Conservation (phyloP, 768 basidiomycete genomes). For the Pulveroboletus frians region DNA sequence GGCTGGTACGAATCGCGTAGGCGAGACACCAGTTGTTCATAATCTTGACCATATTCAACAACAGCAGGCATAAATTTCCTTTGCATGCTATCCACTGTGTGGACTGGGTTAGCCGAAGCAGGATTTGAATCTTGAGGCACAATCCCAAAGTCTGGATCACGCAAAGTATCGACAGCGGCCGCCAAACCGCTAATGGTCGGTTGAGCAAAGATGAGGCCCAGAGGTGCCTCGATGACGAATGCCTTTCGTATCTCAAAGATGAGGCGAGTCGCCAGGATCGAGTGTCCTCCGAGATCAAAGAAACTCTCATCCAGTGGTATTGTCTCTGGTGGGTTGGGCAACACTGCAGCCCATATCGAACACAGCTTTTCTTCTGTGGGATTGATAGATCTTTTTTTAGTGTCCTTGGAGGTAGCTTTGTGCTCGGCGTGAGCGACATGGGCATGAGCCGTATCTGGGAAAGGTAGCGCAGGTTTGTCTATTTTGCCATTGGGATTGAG, state of each 20-base stretch:
- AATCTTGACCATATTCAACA: constrained; percentile 79
- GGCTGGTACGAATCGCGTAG: constrained; percentile 60
- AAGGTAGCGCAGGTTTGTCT: constrained; percentile 96
- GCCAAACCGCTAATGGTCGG: constrained; percentile 82
- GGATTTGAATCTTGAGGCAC: constrained; percentile 30
- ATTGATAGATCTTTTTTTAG: constrained; percentile 39
- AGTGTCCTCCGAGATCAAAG: constrained; percentile 98
- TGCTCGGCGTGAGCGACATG: constrained; percentile 40
- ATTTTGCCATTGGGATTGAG: constrained; percentile 99
- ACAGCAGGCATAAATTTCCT: constrained; percentile 25
- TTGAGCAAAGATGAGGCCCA: constrained; percentile 86
- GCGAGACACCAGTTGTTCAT: constrained; percentile 51
- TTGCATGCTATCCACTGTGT: constrained; percentile 7
- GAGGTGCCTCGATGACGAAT: constrained; percentile 85
- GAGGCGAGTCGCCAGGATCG: constrained; percentile 93
- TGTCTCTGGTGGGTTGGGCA: constrained; percentile 71
- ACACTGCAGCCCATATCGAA: constrained; percentile 76
- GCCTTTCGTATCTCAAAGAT: constrained; percentile 94
- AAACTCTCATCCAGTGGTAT: constrained; percentile 91
- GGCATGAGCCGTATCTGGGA: constrained; percentile 88
- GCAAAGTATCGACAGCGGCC: constrained; percentile 65
- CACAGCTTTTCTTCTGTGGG: constrained; percentile 78
- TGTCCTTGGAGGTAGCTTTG: constrained; percentile 22
- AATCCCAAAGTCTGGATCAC: constrained; percentile 78
- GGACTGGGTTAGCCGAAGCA: constrained; percentile 14